Conservation (phyloP, 805 yeast genomes). For the Metschnikowia gelsemii region DNA sequence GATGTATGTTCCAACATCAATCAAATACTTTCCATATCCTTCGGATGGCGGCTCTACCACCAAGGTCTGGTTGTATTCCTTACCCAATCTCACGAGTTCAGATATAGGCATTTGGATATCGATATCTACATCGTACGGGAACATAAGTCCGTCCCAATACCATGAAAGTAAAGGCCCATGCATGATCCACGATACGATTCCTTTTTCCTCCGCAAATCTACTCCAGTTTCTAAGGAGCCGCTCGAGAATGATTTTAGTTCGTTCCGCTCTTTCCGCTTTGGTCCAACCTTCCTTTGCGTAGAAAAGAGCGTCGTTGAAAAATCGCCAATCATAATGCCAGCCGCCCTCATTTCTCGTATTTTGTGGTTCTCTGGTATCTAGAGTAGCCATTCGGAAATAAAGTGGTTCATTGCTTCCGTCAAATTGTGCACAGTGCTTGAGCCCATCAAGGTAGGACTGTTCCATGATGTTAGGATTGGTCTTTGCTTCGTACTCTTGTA, state of each 20-base stretch:
- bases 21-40: slow-evolving; percentile 21
- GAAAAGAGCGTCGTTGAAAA: slow-evolving; percentile 57
- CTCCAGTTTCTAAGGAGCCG: slow-evolving; percentile 18
- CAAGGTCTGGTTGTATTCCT: slow-evolving; percentile 17
- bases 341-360: slow-evolving; percentile 42
- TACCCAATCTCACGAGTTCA: slow-evolving; percentile 13
- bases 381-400: slow-evolving; percentile 37
- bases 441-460: slow-evolving; percentile 29
- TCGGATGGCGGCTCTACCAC: slow-evolving; percentile 19
- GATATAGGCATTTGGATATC: slow-evolving; percentile 20
- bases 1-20: slow-evolving; percentile 21
- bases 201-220: slow-evolving; percentile 15
- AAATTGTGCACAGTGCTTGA: slow-evolving; percentile 28
- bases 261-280: slow-evolving; percentile 22
- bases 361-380: slow-evolving; percentile 27
- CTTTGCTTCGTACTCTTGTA: slow-evolving; percentile 25
- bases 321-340: slow-evolving; percentile 60
- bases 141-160: slow-evolving; percentile 22
- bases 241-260: slow-evolving; percentile 21
- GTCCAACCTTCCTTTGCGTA: slow-evolving; percentile 35
- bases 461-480: slow-evolving; percentile 22
- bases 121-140: slow-evolving; percentile 19
- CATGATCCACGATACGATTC: slow-evolving; percentile 20
- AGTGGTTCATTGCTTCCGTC: slow-evolving; percentile 29
- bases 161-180: slow-evolving; percentile 20